Evolutionary conservation across 108 stramenopile species (phyloP).

Genomic region (Bacterosira constricta): DNA sequence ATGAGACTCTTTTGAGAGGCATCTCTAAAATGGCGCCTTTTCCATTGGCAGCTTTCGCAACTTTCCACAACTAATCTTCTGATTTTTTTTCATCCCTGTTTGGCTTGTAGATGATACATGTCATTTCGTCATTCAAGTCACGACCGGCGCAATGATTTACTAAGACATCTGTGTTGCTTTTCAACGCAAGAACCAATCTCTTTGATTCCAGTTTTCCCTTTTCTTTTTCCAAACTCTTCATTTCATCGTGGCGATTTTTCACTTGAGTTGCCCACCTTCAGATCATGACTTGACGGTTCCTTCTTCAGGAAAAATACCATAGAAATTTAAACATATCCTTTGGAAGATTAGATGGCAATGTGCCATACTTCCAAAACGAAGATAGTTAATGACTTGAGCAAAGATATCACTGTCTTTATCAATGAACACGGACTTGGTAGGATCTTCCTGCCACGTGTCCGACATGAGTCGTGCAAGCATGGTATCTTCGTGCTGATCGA

Average conservation of each 20-base stretch:
- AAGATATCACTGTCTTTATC: not conserved
- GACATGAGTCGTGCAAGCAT: too few relatives aligned
- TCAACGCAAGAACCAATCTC: not conserved
- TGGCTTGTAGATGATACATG: too few relatives aligned
- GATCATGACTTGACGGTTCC: not conserved
- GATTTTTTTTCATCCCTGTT: too few relatives aligned
- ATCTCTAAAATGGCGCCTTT: too few relatives aligned
- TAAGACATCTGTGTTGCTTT: not conserved
- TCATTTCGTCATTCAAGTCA: not conserved
- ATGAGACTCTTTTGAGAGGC: too few relatives aligned
- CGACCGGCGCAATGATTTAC: not conserved
- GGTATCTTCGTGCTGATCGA: too few relatives aligned
- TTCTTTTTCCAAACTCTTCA: not conserved
- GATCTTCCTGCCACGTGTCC: too few relatives aligned
- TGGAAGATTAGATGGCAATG: not conserved
- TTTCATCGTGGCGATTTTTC: not conserved
- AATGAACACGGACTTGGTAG: not conserved
- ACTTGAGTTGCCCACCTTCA: not conserved
- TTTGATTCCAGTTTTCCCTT: too few relatives aligned
- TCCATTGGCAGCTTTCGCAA: too few relatives aligned
- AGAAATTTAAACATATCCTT: constrained; percentile 20
- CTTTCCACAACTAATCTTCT: too few relatives aligned
- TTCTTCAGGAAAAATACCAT: constrained; percentile 5
- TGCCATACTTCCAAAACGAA: constrained; percentile 1
- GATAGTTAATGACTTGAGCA: constrained; percentile 1